phyloP scores from a whole-genome alignment of 73 alveolate species.

The Paramecium pentaurelia region DNA sequence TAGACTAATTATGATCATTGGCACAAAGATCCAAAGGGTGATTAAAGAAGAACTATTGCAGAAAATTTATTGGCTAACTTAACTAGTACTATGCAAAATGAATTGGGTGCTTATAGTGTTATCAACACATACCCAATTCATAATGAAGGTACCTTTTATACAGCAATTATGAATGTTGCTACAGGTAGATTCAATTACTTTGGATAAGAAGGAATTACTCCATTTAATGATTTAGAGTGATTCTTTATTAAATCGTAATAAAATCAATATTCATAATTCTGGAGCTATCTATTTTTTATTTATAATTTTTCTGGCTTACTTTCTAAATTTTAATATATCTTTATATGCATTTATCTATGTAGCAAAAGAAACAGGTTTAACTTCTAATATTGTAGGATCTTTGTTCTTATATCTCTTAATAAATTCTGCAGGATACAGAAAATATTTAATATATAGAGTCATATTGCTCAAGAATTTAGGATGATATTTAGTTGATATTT shows the following conservation, averaged over 20 bases:
- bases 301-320: neutral
- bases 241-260: neutral
- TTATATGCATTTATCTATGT: neutral
- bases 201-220: conserved; percentile 17
- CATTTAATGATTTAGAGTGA: conserved; percentile 9
- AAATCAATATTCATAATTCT: neutral
- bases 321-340: neutral
- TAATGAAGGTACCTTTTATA: conserved; percentile 29
- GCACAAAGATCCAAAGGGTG: neutral
- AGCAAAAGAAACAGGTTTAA: neutral
- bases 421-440: neutral
- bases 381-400: neutral
- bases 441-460: neutral
- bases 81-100: neutral
- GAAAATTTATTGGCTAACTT: neutral
- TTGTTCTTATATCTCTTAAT: neutral
- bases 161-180: conserved; percentile 16
- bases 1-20: conserved; percentile 8
- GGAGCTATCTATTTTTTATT: neutral
- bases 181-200: conserved; percentile 7
- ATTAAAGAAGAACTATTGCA: conserved; percentile 31
- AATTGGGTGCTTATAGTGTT: neutral
- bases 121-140: neutral
- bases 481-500: neutral
- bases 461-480: neutral